phyloP scores from a whole-genome alignment of 2,329 filamentous ascomycete species.

The Monosporascus sp. region DNA sequence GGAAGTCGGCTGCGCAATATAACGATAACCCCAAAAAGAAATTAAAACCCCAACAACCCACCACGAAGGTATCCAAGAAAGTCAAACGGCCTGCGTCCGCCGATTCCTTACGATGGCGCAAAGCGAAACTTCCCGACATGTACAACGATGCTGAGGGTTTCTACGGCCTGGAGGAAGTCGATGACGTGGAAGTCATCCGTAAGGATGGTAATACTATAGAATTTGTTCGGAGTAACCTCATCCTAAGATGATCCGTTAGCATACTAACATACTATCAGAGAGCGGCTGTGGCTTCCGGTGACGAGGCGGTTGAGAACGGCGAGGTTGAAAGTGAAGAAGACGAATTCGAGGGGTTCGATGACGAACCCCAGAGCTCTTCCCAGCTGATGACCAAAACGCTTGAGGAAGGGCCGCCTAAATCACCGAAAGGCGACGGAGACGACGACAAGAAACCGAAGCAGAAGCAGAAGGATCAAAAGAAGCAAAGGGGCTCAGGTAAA shows the following conservation, averaged over 20 bases:
- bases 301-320: slow-evolving; percentile 10
- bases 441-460: slow-evolving; percentile 10
- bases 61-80: slow-evolving; percentile 21
- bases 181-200: slow-evolving; percentile 79
- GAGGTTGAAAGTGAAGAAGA: slow-evolving; percentile 26
- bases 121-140: slow-evolving; percentile 65
- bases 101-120: slow-evolving; percentile 50
- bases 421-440: slow-evolving; percentile 11
- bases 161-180: slow-evolving; percentile 84
- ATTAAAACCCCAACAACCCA: slow-evolving; percentile 8
- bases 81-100: slow-evolving; percentile 38
- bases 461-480: slow-evolving; percentile 23
- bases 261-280: slow-evolving; percentile 19
- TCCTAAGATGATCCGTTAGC: background rate
- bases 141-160: slow-evolving; percentile 91
- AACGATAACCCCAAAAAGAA: slow-evolving; percentile 17
- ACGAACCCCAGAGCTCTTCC: slow-evolving; percentile 30
- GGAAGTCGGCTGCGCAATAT: slow-evolving; percentile 13
- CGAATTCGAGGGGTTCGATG: slow-evolving; percentile 62
- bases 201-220: slow-evolving; percentile 50
- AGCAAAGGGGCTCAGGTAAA: slow-evolving; percentile 27
- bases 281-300: slow-evolving; percentile 9
- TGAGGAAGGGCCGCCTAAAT: background rate
- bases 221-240: slow-evolving; percentile 39
- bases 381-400: slow-evolving; percentile 18